Evolutionary conservation across 371 early-diverging fungal species (phyloP), one percentile per base, ranked within the genome.

Genomic region (Mucor circinelloides): DNA sequence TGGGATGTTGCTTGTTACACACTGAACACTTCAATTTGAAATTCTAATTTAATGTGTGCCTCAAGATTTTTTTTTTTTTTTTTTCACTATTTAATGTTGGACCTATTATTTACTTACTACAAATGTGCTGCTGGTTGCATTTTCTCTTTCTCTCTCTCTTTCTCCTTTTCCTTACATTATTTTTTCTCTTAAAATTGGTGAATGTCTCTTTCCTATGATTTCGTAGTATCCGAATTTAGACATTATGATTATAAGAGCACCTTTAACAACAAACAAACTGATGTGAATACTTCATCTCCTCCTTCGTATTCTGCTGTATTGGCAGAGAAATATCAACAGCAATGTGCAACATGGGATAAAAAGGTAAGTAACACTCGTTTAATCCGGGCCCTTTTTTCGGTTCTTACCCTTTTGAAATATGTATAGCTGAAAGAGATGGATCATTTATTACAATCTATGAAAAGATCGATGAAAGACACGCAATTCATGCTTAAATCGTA

Each of bases 251-350:
- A 19, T 30, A 25, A 42, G 56, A 30, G 19, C 30, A 66, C 1
- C 13, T 52, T 52, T 4, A 27, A 12, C 27, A 38, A 2, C 10
- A 54, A 52, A 57, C 40, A 44, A 5, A 17, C 21, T 25, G 52
- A 25, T 9, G 10, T 50, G 25, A 50, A 5, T 5, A 50, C 10
- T 3, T 12, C 27, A 27, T 52, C 46, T 34, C 72, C 72, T 52
- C 72, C 72, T 13, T 71, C 72, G 3, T 71, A 71, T 54, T 67
- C 68, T 36, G 46, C 59, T 19, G 72, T 64, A 1, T 44, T 71
- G 28, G 64, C 68, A 30, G 72, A 71, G 27, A 71, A 71, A 27
- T 54, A 60, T 48, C 57, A 64, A 44, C 59, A 65, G 27, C 27
- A 44, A 60, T 55, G 55, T 27, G 27, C 38, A 55, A 40, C 30